These are phyloP conservation scores for Nicotiana paniculata DNA, from an alignment of 257 asterid genomes.

Conservation along the genomic window DNA sequence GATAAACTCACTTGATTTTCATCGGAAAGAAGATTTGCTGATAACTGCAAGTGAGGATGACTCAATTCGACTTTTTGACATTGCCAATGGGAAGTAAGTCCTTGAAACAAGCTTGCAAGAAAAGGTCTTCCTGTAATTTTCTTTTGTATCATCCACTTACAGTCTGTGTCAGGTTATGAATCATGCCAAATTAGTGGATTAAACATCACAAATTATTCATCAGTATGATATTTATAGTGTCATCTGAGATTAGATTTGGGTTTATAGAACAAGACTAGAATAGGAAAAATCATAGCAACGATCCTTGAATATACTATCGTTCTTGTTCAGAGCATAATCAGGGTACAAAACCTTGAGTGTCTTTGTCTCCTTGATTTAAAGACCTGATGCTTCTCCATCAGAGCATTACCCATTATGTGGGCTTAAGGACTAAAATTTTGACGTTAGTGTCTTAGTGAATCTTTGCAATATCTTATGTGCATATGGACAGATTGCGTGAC, in stretches of 20 bases:
- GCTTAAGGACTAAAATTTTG: background rate
- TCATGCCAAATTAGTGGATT: background rate
- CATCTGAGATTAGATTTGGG: background rate
- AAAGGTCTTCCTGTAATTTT: background rate
- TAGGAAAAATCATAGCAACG: background rate
- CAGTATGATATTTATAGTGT: background rate
- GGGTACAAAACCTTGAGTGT: background rate
- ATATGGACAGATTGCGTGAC: background rate
- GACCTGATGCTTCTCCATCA: background rate
- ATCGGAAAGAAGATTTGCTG: constrained; percentile 75
- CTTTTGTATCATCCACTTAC: background rate
- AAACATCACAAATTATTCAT: background rate
- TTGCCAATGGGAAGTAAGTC: constrained; percentile 67
- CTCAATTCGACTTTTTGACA: constrained; percentile 78
- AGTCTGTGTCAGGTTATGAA: background rate
- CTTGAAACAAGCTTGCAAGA: background rate
- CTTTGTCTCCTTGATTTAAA: background rate
- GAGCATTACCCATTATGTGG: background rate
- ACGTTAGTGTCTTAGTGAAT: background rate
- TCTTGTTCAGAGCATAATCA: background rate
- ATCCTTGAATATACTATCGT: background rate
- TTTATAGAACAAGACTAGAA: background rate
- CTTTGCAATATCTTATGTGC: background rate
- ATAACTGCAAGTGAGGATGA: constrained; percentile 89
- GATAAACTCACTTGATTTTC: constrained; percentile 80